Conservation (phyloP, 176 grass and related monocot species). For the Carex scoparia region DNA sequence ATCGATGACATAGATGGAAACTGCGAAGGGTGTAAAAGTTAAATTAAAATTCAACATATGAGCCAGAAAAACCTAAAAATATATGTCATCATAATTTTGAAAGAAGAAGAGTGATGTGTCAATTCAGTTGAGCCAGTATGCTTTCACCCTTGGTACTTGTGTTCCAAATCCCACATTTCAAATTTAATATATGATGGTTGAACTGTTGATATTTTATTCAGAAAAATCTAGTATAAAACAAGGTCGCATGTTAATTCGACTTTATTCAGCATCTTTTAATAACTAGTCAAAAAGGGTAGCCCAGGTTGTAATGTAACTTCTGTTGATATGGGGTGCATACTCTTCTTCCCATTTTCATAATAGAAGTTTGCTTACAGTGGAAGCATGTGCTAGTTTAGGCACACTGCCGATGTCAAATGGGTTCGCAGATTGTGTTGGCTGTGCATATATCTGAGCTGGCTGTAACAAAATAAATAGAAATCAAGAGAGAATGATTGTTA, state of each 20-base stretch:
- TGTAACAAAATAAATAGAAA: conserved; percentile 11
- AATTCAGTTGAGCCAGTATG: background rate
- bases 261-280: background rate
- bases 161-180: background rate
- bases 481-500: background rate
- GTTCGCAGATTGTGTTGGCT: conserved; percentile 28
- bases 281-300: background rate
- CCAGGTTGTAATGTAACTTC: background rate
- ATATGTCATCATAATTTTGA: background rate
- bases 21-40: conserved; percentile 16
- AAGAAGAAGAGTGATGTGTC: background rate
- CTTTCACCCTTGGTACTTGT: background rate
- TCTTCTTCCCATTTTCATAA: background rate
- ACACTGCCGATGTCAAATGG: conserved; percentile 30
- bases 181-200: background rate
- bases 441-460: conserved; percentile 13
- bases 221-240: background rate
- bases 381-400: conserved; percentile 33
- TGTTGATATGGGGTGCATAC: conserved; percentile 20
- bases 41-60: background rate
- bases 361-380: conserved; percentile 30
- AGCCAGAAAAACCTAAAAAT: background rate
- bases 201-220: background rate
- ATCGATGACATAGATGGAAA: conserved; percentile 50
- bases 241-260: background rate